Evolutionary conservation across 228 moss, liverwort and hornwort species (phyloP), one percentile per base, ranked within the genome.

Genomic region (Sphagnum fallax): DNA sequence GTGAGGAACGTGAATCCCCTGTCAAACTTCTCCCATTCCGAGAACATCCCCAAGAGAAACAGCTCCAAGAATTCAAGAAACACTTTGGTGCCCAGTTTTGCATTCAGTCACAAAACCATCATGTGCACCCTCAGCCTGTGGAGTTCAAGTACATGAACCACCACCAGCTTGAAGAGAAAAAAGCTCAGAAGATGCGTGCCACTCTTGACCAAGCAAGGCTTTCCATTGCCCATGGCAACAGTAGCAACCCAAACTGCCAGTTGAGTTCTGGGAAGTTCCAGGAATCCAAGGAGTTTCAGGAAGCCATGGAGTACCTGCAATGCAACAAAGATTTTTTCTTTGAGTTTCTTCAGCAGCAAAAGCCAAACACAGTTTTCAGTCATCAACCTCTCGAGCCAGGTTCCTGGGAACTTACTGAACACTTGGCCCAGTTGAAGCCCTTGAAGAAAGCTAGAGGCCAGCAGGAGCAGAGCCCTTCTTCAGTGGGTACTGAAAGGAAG

Each of bases 281-380:
- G 65, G 89, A 95, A 62, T 82, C 92, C 5, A 80, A 86, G 68
- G 92, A 92, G 74, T 91, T 86, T 48, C 82, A 85, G 5, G 92
- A 95, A 52, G 92, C 92, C 0, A 77, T 95, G 75, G 92, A 95
- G 67, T 90, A 90, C 52, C 69, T 95, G 77, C 92, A 95, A 67
- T 87, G 80, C 73, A 92, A 92, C 63, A 82, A 87, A 72, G 92
- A 90, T 68, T 95, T 92, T 62, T 92, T 92, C 64, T 82, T 87
- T 16, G 90, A 89, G 79, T 90, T 92, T 53, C 87, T 95, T 59
- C 90, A 87, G 75, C 84, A 86, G 49, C 32, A 32, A 32, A 82
- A 84, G 62, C 85, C 85, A 10, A 52, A 69, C 47, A 72, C 74
- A 32, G 76, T 78, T 49, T 78, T 81, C 57, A 83, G 81, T 63